Evolutionary conservation across 1,284 basidiomycete species (phyloP).

Genomic region (Rugiboletus extremiorientalis): DNA sequence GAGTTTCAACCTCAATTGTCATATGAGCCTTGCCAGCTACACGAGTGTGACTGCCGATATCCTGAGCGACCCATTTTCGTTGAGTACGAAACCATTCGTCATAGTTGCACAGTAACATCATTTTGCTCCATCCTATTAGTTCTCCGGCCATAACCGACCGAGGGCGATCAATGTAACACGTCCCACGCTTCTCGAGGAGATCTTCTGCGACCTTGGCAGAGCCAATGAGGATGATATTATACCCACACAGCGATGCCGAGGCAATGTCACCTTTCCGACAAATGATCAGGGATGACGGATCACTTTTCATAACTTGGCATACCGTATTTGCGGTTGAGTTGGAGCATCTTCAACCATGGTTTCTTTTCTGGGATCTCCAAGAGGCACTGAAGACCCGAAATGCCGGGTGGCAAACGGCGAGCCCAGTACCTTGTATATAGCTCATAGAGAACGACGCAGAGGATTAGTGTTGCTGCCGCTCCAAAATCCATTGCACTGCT

Average conservation of each 20-base stretch:
- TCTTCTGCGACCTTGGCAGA: constrained; percentile 23
- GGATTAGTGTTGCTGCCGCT: neutral
- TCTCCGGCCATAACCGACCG: constrained; percentile 26
- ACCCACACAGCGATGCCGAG: constrained; percentile 14
- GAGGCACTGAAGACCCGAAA: constrained; percentile 14
- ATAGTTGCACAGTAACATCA: constrained; percentile 27
- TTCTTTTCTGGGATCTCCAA: constrained; percentile 9
- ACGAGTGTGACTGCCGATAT: constrained; percentile 23
- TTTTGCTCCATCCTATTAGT: constrained; percentile 29
- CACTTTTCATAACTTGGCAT: neutral
- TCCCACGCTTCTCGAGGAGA: constrained; percentile 21
- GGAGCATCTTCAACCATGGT: constrained; percentile 11
- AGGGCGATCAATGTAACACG: constrained; percentile 26
- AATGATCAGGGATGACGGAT: neutral
- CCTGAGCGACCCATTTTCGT: constrained; percentile 31
- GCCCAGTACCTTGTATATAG: constrained; percentile 2
- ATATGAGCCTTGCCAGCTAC: constrained; percentile 15
- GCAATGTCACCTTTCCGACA: constrained; percentile 18
- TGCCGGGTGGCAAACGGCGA: constrained; percentile 15
- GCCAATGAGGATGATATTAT: constrained; percentile 17
- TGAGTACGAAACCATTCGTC: constrained; percentile 22
- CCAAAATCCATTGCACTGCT: no score
- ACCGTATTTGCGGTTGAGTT: constrained; percentile 17
- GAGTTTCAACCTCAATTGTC: constrained; percentile 26
- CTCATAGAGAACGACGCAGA: constrained; percentile 8